These are phyloP conservation scores for Penicillium argentinense DNA, from an alignment of 495 filamentous ascomycete genomes.

Conservation along the genomic window DNA sequence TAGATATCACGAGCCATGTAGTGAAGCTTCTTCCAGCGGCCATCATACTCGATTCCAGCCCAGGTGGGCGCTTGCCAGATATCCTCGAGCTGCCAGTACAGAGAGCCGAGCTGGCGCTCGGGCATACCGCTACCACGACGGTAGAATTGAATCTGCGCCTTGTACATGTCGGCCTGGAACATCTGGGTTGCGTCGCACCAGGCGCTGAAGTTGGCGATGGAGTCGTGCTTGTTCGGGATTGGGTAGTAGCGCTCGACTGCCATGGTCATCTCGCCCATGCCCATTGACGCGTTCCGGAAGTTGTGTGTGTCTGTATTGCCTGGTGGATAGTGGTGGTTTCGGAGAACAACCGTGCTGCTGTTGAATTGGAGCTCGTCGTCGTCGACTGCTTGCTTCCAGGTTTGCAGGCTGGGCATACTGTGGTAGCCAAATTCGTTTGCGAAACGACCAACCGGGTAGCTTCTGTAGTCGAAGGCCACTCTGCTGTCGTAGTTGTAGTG, in stretches of 20 bases:
- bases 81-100: slow-evolving; percentile 73
- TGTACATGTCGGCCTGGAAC: slow-evolving; percentile 69
- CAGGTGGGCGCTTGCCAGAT: slow-evolving; percentile 70
- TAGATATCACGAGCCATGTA: slow-evolving; percentile 62
- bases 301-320: slow-evolving; percentile 43
- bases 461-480: slow-evolving; percentile 54
- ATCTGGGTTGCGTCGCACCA: slow-evolving; percentile 69
- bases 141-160: slow-evolving; percentile 64
- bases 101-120: slow-evolving; percentile 58
- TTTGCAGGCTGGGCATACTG: slow-evolving; percentile 64
- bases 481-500: slow-evolving; percentile 65
- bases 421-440: slow-evolving; percentile 68
- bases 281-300: slow-evolving; percentile 36
- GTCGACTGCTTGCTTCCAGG: slow-evolving; percentile 57
- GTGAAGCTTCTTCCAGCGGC: slow-evolving; percentile 66
- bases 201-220: slow-evolving; percentile 63
- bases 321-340: slow-evolving; percentile 66
- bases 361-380: slow-evolving; percentile 58
- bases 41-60: slow-evolving; percentile 64
- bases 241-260: slow-evolving; percentile 63
- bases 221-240: slow-evolving; percentile 55
- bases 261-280: slow-evolving; percentile 65
- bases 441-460: slow-evolving; percentile 64
- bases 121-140: slow-evolving; percentile 60
- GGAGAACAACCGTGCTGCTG: slow-evolving; percentile 56